phyloP scores from a whole-genome alignment of 257 asterid species.

The Solanum pinnatisectum region DNA sequence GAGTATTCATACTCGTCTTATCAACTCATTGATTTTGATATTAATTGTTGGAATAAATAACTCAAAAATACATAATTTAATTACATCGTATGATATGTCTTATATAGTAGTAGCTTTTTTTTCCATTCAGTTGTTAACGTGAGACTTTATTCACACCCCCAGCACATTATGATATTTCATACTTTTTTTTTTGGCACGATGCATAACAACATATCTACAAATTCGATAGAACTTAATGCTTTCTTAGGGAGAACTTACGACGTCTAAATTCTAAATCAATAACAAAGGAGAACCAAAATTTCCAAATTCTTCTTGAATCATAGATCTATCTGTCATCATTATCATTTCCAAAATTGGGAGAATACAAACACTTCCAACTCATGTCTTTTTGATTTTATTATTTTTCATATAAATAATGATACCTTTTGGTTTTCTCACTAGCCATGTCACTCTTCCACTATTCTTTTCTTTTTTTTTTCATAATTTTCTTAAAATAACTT shows the following conservation, averaged over 20 bases:
- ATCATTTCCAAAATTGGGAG: not conserved
- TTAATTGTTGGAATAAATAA: not conserved
- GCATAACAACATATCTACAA: not conserved
- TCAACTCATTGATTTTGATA: not conserved
- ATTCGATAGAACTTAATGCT: not conserved
- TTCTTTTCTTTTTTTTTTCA: not conserved
- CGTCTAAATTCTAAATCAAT: not conserved
- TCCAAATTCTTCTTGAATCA: not conserved
- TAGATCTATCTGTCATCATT: not conserved
- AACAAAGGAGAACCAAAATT: not conserved
- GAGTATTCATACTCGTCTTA: not conserved
- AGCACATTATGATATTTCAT: not conserved
- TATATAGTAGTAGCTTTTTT: not conserved
- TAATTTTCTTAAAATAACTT: not conserved
- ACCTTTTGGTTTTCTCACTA: constrained; percentile 4
- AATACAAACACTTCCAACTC: constrained; percentile 23
- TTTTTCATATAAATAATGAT: constrained; percentile 6
- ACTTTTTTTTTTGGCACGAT: not conserved
- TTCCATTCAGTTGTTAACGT: not conserved
- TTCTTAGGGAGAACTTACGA: rapidly evolving
- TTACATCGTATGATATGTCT: not conserved
- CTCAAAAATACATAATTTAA: not conserved
- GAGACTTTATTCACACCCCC: not conserved
- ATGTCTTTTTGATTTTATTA: not conserved
- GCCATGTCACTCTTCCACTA: constrained; percentile 27